Base-by-base conservation (phyloP, 805 yeast genomes). In the Candida coquimbonensis region DNA sequence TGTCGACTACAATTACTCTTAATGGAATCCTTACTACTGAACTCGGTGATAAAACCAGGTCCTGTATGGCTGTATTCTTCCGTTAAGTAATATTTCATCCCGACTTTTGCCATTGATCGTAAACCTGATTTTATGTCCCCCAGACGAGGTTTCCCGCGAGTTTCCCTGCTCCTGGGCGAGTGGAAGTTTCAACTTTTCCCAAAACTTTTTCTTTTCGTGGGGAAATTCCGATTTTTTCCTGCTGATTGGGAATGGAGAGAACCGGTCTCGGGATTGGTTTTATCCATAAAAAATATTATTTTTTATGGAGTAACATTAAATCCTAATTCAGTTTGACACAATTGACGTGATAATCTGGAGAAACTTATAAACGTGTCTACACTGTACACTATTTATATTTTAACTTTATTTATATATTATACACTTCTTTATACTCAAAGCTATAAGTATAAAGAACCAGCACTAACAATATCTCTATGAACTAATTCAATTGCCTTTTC, bases 401-500 rank as follows among this genome's bases (percentile, higher is more conserved):
- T 11, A 5, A 27, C 9, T 27, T 27, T 29, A 29, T 11, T 29
- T 29, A 29, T 29, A 29, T 29, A 9, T 19, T 39, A 39, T 35
- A 40, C 33, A 38, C 35, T 29, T 29, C 13, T 21, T 21, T 29
- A 9, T 29, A 29, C 31, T 4, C 9, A 29, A 40, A 52, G 12
- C 31, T 48, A 56, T 51, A 80, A 62, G 66, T 93, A 93, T 71
- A 93, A 74, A 5, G 97, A 89, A 26, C 96, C 96, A 24, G 98
- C 98, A 53, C 96, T 84, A 44, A 93, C 98, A 53, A 93, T 85
- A 65, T 90, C 98, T 68, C 99, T 85, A 62, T 90, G 96, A 48
- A 93, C 88, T 61, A 91, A 68, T 57, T 81, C 90, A 53, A 83
- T 73, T 5, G 95, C 86, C 57, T 81, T 78, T 46, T 83, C 90